Evolutionary conservation across 441 rosid genomes (phyloP).

Genomic region (Corymbia citriodora): DNA sequence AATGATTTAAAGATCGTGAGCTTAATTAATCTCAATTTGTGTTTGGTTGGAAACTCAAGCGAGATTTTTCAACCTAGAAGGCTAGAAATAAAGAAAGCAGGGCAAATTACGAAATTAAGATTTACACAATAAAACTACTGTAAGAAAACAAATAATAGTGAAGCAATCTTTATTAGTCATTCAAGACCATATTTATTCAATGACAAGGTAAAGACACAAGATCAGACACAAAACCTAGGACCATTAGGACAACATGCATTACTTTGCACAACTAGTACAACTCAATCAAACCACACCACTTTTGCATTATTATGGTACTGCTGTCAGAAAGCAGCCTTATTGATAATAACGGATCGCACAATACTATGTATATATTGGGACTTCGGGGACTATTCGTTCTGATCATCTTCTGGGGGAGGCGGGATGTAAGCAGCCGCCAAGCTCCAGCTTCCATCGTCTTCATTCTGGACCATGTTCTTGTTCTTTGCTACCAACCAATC

Average conservation of each 20-base stretch:
- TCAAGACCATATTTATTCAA: neutral
- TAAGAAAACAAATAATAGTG: neutral
- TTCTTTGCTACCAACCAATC: neutral
- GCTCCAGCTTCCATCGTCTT: neutral
- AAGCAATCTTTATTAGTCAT: neutral
- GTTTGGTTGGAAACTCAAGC: too few relatives aligned
- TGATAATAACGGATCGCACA: neutral
- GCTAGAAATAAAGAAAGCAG: too few relatives aligned
- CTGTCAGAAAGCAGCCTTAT: neutral
- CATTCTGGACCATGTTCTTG: neutral
- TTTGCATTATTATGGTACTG: neutral
- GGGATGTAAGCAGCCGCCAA: neutral
- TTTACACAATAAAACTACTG: neutral
- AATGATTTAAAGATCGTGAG: too few relatives aligned
- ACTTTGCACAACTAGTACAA: neutral
- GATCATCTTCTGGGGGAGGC: neutral
- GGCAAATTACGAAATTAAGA: neutral
- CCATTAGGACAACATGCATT: neutral
- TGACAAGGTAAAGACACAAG: neutral
- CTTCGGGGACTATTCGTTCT: neutral
- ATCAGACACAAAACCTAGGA: neutral
- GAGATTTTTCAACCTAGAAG: too few relatives aligned
- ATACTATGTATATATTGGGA: neutral
- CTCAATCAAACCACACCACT: neutral
- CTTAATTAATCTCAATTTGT: too few relatives aligned